phyloP scores from a whole-genome alignment of 2,329 filamentous ascomycete genomes.

The Aspergillus tamarii region DNA sequence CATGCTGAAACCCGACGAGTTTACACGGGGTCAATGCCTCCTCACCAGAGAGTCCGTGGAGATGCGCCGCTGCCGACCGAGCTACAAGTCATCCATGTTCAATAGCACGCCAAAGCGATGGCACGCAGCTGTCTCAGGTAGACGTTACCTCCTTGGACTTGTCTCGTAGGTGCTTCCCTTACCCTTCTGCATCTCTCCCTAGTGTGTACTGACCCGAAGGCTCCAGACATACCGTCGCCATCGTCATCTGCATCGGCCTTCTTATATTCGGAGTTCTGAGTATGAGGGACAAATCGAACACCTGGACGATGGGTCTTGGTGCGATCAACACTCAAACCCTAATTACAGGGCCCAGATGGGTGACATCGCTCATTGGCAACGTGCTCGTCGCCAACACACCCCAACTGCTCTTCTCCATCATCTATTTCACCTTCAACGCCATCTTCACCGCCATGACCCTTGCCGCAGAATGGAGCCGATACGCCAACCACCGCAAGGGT shows the following conservation, averaged over 20 bases:
- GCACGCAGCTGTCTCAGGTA: neutral
- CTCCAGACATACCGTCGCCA: neutral
- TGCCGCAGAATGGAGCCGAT: conserved; percentile 53
- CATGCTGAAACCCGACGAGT: conserved; percentile 33
- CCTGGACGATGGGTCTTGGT: conserved; percentile 15
- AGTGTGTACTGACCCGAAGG: neutral
- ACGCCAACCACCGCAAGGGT: conserved; percentile 41
- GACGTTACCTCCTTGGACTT: neutral
- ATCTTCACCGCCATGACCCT: conserved; percentile 52
- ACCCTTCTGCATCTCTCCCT: neutral
- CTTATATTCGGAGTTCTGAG: neutral
- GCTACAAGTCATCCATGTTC: neutral
- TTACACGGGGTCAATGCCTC: conserved; percentile 29
- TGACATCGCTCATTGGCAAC: conserved; percentile 14
- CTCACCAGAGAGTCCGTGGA: conserved; percentile 11
- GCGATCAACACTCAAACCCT: conserved; percentile 8
- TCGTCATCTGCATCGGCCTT: neutral
- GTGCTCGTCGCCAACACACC: conserved; percentile 38
- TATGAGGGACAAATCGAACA: neutral
- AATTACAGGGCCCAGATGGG: conserved; percentile 7
- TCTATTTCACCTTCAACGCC: conserved; percentile 42
- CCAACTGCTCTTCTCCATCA: conserved; percentile 38
- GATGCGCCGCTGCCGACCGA: neutral
- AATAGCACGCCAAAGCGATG: neutral
- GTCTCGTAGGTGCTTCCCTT: neutral